A percentile compares a stretch with the other conserved stretches of the same genome.
These are phyloP conservation scores for Aspergillus alliaceus DNA, from an alignment of 2,329 filamentous ascomycete species.

Conservation along the genomic window DNA sequence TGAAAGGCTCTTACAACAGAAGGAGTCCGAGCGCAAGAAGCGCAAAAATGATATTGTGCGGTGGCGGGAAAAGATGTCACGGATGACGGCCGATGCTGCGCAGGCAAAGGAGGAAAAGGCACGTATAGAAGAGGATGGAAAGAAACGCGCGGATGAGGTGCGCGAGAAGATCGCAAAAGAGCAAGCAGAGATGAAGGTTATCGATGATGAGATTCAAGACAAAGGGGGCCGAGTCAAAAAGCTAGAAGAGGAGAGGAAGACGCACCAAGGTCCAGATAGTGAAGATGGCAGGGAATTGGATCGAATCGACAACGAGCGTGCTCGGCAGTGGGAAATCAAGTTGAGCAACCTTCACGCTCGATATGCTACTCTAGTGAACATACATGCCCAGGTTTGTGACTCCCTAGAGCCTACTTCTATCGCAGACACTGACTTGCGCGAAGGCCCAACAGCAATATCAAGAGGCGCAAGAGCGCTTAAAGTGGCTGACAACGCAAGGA, in stretches of 20 bases:
- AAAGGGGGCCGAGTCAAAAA: constrained; percentile 62
- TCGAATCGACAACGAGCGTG: constrained; percentile 50
- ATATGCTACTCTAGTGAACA: constrained; percentile 43
- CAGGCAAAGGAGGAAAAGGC: constrained; percentile 45
- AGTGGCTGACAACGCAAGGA: constrained; percentile 43
- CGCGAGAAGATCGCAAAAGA: constrained; percentile 47
- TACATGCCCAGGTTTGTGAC: constrained; percentile 38
- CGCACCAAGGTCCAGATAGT: constrained; percentile 47
- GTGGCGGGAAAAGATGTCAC: constrained; percentile 57
- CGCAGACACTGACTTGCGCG: constrained; percentile 3
- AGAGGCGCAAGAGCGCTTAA: constrained; percentile 47
- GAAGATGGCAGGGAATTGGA: constrained; percentile 54
- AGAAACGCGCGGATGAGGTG: constrained; percentile 41
- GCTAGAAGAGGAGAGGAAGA: constrained; percentile 59
- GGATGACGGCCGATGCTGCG: constrained; percentile 52
- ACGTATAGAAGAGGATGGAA: constrained; percentile 41
- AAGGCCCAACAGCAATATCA: constrained; percentile 45
- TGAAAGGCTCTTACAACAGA: constrained; percentile 64
- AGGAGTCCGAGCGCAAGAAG: constrained; percentile 61
- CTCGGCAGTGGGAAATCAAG: constrained; percentile 48
- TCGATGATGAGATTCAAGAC: constrained; percentile 63
- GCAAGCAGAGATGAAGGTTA: constrained; percentile 51
- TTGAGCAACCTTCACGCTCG: constrained; percentile 43
- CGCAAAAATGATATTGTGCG: constrained; percentile 59
- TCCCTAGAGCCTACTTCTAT: not conserved